Percentiles rank a stretch among this genome's conserved stretches.
Evolutionary conservation across 208 protist species (phyloP).

Genomic region (Acanthamoeba royreba): DNA sequence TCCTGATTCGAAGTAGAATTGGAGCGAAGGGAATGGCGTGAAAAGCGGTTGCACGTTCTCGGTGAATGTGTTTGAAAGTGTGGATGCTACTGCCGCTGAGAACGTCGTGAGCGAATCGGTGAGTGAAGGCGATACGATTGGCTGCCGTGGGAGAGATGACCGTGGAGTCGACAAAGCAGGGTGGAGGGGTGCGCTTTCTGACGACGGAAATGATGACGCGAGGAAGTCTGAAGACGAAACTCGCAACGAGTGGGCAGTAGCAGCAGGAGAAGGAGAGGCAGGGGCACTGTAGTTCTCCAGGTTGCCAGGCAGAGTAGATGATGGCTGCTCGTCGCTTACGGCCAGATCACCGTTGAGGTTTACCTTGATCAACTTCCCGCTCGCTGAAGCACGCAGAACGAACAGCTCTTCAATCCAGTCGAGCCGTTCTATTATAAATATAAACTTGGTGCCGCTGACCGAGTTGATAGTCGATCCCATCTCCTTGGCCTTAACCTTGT

Average conservation of each 20-base stretch:
- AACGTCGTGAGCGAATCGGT: not conserved
- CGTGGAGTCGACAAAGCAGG: not conserved
- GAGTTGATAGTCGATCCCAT: not conserved
- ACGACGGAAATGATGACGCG: not conserved
- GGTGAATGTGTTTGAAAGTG: not conserved
- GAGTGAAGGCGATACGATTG: not conserved
- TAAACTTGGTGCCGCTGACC: not conserved
- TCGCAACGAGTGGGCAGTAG: too few species aligned
- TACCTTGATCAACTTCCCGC: not conserved
- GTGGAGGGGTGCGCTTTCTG: not conserved
- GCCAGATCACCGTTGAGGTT: conserved; percentile 22
- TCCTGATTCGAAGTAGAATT: not conserved
- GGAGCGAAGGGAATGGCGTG: not conserved
- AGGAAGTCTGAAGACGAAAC: too few species aligned
- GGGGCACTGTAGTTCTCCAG: not conserved
- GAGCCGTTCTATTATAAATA: not conserved
- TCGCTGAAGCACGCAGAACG: not conserved
- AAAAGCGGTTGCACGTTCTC: not conserved
- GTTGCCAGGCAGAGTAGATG: not conserved
- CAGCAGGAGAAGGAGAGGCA: not conserved
- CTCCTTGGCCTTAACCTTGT: not conserved
- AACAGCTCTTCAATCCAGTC: conserved; percentile 36
- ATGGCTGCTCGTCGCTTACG: not conserved
- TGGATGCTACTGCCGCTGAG: not conserved
- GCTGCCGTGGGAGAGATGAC: not conserved